Base-by-base conservation (phyloP, 805 yeast species). In the Teunomyces panamensis region DNA sequence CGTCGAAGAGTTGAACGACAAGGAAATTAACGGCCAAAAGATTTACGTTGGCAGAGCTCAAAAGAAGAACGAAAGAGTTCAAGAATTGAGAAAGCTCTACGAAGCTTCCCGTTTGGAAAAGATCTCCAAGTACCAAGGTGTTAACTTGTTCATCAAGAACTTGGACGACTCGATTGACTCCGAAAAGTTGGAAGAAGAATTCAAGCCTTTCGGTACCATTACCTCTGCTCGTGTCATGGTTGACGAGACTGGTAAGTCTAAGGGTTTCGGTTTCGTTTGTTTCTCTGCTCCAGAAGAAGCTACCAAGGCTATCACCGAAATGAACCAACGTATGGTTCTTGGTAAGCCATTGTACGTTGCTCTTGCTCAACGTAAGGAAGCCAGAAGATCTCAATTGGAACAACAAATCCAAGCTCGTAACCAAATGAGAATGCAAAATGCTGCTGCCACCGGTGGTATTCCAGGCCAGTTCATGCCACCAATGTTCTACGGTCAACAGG, bases 261-360 rank as follows among this genome's bases (percentile, higher is more conserved):
- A 89, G 80, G 98, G 98, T 59, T 94, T 94, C 70, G 99, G 99
- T 66, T 94, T 94, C 69, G 99, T 94, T 60, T 90, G 99, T 77
- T 94, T 85, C 87, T 84, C 96, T 48, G 74, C 94, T 56, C 97
- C 98, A 66, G 99, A 94, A 74, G 99, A 94, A 83, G 99, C 99
- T 60, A 88, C 96, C 64, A 90, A 89, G 78, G 99, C 99, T 57
- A 89, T 92, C 70, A 81, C 92, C 61, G 99, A 92, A 80, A 91
- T 92, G 96, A 90, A 92, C 83, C 97, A 90, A 77, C 87, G 90
- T 70, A 87, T 92, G 85, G 83, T 94, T 61, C 85, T 83, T 60
- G 89, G 91, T 69, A 94, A 94, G 82, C 99, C 98, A 64, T 80
- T 94, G 68, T 94, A 92, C 71, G 99, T 94, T 74, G 97, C 97